Conservation (phyloP, 202 grass and related monocot species). For the Saccharum hybrid region DNA sequence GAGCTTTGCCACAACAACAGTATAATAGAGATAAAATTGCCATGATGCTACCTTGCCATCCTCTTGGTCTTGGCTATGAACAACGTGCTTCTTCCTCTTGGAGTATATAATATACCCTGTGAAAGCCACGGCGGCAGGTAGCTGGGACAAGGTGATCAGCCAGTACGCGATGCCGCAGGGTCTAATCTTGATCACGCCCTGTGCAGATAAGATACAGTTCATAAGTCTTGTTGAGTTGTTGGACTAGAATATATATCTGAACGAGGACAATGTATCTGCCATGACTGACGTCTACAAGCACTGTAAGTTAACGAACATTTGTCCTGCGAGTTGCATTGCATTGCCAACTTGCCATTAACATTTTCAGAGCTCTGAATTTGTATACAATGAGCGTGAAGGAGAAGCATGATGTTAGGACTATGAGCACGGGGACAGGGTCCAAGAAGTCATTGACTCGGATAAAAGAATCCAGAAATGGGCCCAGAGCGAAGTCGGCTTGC, state of each 20-base stretch:
- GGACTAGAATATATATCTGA: conserved; percentile 3
- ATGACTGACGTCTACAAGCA: background rate
- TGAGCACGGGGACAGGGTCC: no score
- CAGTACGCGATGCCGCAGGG: conserved; percentile 78
- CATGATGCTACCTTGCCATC: conserved; percentile 31
- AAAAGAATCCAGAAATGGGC: no score
- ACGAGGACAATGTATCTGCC: background rate
- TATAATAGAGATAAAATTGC: background rate
- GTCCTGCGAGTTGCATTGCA: background rate
- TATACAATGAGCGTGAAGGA: conserved; percentile 6
- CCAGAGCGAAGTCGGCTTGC: background rate
- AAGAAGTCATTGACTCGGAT: no score
- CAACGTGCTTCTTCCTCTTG: conserved; percentile 51
- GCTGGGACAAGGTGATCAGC: conserved; percentile 63
- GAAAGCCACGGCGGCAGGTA: conserved; percentile 71
- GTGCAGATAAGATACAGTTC: conserved; percentile 40
- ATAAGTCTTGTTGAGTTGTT: background rate
- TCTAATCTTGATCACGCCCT: conserved; percentile 68
- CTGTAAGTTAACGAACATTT: background rate
- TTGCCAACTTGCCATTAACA: background rate
- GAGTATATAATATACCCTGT: conserved; percentile 67
- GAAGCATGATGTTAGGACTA: background rate
- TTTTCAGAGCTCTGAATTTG: background rate
- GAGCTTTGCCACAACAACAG: background rate
- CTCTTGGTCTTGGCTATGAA: conserved; percentile 33